Evolutionary conservation across 2,329 filamentous ascomycete species (phyloP).

Genomic region (Pseudocercospora ulei): DNA sequence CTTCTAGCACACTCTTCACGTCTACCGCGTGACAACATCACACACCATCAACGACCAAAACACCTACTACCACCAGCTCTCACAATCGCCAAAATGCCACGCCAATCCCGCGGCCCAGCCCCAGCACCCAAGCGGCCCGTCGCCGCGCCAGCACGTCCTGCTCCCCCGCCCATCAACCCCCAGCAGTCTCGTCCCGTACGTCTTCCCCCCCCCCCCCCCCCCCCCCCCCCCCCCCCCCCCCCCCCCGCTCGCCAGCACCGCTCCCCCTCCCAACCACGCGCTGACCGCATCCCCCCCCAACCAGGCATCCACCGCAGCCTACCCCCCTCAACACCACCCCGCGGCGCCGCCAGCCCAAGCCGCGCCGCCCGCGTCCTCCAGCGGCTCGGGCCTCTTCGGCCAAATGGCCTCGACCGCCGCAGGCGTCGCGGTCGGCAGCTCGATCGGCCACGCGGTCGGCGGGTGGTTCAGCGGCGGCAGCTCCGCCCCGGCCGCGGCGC

Average conservation of each 20-base stretch:
- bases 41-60: constrained; percentile 3
- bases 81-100: constrained; percentile 41
- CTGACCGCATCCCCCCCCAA: background rate
- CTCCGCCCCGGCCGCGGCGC: constrained; percentile 40
- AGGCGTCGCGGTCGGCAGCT: constrained; percentile 91
- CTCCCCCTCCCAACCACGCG: constrained; percentile 30
- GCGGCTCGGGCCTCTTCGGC: constrained; percentile 78
- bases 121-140: constrained; percentile 41
- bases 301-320: constrained; percentile 43
- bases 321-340: constrained; percentile 40
- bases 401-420: constrained; percentile 97
- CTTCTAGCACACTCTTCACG: constrained; percentile 12
- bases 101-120: constrained; percentile 41
- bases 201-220: background rate
- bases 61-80: constrained; percentile 1
- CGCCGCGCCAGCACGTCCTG: constrained; percentile 32
- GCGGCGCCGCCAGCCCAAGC: constrained; percentile 43
- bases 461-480: constrained; percentile 71
- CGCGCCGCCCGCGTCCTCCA: constrained; percentile 35
- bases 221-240: background rate
- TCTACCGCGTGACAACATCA: constrained; percentile 4
- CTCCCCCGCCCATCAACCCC: constrained; percentile 56
- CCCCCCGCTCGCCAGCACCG: constrained; percentile 43
- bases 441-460: constrained; percentile 88
- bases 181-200: constrained; percentile 38